Base-by-base conservation (phyloP, 257 asterid species). In the Datura wrightii region DNA sequence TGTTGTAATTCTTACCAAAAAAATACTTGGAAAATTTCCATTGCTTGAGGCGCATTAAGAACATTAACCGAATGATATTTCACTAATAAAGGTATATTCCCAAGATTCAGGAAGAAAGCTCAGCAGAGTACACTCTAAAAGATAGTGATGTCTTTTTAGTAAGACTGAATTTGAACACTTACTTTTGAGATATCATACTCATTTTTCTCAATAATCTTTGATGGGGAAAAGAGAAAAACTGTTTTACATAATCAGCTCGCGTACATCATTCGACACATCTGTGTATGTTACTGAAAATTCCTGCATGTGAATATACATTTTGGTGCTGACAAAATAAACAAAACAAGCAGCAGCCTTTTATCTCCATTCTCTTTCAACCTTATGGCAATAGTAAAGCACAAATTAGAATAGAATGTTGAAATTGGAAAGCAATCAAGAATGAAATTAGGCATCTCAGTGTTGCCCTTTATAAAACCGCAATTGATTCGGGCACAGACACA, bases 381-480 rank as follows among this genome's bases (percentile, higher is more conserved):
- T 76, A 10, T 76, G 72, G 82, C 65, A 79, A 0, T 6, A 42
- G 8, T 59, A 24, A n/a, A 81, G 14, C 50, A 19, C 54, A 80
- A 81, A 44, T 65, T 10, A 19, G 6, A 59, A 9, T 13, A 59
- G 34, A 60, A 19, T 41, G n/a, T 59, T 44, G 58, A 39, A 31
- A 81, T 3, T 44, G 3, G 42, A 44, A 81, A 4, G 44, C 78
- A 7, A 60, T 81, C 55, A 81, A 81, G 82, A 52, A 78, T 78
- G 60, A 50, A 5, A 31, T 31, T 52, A 78, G 39, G 46, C 14
- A 31, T 0, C 31, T 6, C 58, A 48, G 46, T 3, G 63, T 76
- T 16, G 31, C 11, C 82, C 15, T 15, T 76, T 36, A 67, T 63
- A 82, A n/a, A 48, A 16, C 2, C 0, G 65, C 9, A 58, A 39